Evolutionary conservation across 345 rosid species (phyloP), one percentile per base, ranked within the genome.

Genomic region (Carallia brachiata): DNA sequence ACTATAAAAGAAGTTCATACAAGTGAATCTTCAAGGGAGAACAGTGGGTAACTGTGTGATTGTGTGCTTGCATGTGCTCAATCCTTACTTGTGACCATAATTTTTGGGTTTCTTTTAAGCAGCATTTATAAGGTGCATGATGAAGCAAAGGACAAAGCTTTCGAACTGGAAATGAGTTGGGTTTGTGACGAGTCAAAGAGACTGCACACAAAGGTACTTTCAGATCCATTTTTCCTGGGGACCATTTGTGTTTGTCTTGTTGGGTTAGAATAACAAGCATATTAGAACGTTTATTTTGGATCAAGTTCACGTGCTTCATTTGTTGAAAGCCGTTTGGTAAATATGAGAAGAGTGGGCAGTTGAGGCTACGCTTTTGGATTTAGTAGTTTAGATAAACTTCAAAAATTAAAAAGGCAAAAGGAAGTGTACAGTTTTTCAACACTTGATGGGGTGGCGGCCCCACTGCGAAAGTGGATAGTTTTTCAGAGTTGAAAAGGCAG

Each of bases 141-240:
- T 78, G 97, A 95, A 80, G 97, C 97, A 34, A 95, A 92, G 82
- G 99, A 95, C 82, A 92, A 94, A 82, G 97, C 95, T 23, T 95
- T 90, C 65, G 97, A 95, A 78, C 74, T 92, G 75, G 99, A 95
- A 76, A 85, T 95, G 96, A 95, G 97, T 61, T 95, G 99, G 98
- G 88, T 91, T 48, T 94, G 97, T 50, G 97, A 92, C 6, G 97
- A 95, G 65, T 94, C 98, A 7, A 94, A 90, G 73, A 85, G 84
- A 40, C 87, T 73, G 80, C 98, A 90, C 71, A 86, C 88, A 79
- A 94, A 94, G 97, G 98, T 89, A 79, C 63, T 69, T 2, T 77
- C 40, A 36, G 13, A 28, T 52, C 31, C 50, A 27, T 36, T 56
- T 37, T 28, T 64, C 52, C 10, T 34, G 18, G 47, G 1, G 7